Conservation (phyloP, 177 flowering plant species). For the Vitis hybrid region DNA sequence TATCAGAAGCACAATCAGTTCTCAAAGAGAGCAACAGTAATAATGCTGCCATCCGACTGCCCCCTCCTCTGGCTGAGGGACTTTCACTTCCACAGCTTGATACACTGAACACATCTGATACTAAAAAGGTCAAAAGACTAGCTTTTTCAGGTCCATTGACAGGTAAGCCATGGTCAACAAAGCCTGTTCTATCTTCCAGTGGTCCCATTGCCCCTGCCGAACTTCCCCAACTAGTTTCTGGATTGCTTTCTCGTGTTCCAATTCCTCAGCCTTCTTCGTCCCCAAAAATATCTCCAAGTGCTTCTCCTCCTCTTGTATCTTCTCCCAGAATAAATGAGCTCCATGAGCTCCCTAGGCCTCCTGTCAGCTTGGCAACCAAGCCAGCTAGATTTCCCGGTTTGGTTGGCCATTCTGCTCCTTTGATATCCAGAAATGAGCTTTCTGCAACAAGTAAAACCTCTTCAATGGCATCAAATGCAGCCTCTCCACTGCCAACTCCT, state of each 20-base stretch:
- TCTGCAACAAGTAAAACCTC: slow-evolving; percentile 19
- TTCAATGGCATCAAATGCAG: slow-evolving; percentile 28
- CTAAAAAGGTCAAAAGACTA: slow-evolving; percentile 30
- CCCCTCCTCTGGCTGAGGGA: slow-evolving; percentile 34
- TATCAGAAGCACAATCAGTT: slow-evolving; percentile 13
- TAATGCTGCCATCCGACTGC: slow-evolving; percentile 21
- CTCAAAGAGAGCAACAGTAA: slow-evolving; percentile 29
- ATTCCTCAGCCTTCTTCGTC: slow-evolving; percentile 26
- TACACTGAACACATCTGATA: slow-evolving; percentile 16
- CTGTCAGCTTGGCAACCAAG: slow-evolving; percentile 19
- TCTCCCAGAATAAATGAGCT: slow-evolving; percentile 48
- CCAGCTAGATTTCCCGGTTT: slow-evolving; percentile 19
- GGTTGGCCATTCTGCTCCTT: slow-evolving; percentile 47
- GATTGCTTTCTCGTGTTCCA: slow-evolving; percentile 22
- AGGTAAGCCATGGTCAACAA: slow-evolving; percentile 23
- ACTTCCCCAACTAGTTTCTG: slow-evolving; percentile 26
- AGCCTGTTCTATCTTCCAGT: slow-evolving; percentile 25
- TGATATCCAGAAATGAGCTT: slow-evolving; percentile 24
- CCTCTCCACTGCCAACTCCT: slow-evolving; percentile 51
- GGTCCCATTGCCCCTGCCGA: slow-evolving; percentile 31
- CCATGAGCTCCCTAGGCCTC: slow-evolving; percentile 58
- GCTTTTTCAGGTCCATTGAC: slow-evolving; percentile 41
- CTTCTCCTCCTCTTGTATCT: slow-evolving; percentile 46
- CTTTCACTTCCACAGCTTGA: slow-evolving; percentile 21
- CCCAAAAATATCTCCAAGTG: slow-evolving; percentile 37